Evolutionary conservation across 1,139 yeast genomes (phyloP).

Genomic region (Lodderomyces elongisporus): DNA sequence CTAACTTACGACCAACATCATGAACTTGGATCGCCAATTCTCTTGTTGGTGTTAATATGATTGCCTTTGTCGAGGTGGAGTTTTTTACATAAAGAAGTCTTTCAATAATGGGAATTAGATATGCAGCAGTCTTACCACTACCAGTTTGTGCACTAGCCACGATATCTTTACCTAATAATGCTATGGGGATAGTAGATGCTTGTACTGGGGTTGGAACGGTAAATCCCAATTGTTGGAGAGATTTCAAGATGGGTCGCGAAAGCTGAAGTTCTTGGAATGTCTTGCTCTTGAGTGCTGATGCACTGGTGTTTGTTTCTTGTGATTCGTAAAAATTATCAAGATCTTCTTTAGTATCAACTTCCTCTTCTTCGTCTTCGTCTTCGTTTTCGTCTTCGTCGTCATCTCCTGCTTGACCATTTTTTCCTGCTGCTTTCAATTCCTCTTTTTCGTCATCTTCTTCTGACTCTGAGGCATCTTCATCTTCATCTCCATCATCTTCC

Average conservation of each 20-base stretch:
- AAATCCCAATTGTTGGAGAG: constrained; percentile 76
- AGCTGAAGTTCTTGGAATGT: constrained; percentile 68
- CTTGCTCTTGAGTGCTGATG: constrained; percentile 18
- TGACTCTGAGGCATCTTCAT: constrained; percentile 16
- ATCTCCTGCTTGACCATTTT: constrained; percentile 16
- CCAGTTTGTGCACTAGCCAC: constrained; percentile 99
- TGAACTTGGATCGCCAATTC: constrained; percentile 94
- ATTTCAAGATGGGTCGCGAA: constrained; percentile 86
- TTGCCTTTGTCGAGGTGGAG: constrained; percentile 81
- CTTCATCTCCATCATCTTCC: constrained; percentile 28
- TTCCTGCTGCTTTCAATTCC: constrained; percentile 5
- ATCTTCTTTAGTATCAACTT: constrained; percentile 19
- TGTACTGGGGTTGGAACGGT: constrained; percentile 89
- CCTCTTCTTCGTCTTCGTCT: constrained; percentile 23
- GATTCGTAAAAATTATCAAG: constrained; percentile 61
- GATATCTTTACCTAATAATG: constrained; percentile 84
- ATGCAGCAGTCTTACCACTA: constrained; percentile 99
- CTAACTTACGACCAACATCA: constrained; percentile 86
- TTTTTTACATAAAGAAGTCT: constrained; percentile 88
- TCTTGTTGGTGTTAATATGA: constrained; percentile 92
- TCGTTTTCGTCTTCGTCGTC: constrained; percentile 18
- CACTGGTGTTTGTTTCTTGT: constrained; percentile 41
- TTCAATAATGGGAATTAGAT: constrained; percentile 92
- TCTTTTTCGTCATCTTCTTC: constrained; percentile 24
- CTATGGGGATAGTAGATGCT: constrained; percentile 88